A percentile compares a stretch with the other conserved stretches of the same genome.
Evolutionary conservation across 306 rosid species (phyloP).

Genomic region (Spatholobus suberectus): DNA sequence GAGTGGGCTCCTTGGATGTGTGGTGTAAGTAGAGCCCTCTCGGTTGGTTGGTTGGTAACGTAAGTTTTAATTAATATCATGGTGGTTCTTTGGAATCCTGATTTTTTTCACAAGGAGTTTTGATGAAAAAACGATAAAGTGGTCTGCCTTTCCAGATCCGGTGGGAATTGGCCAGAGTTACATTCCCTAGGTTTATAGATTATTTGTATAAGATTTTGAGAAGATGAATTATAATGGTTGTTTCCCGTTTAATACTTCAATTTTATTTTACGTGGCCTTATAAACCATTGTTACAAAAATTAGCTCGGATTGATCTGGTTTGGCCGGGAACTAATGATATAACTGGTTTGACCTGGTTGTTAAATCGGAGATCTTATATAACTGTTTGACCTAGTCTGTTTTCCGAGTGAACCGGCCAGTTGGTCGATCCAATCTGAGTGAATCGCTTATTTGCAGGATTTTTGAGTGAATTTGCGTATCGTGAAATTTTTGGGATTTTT

Average conservation of each 20-base stretch:
- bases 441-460: too few species aligned
- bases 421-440: too few species aligned
- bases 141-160: conserved; percentile 23
- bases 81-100: conserved; percentile 51
- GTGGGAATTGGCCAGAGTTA: conserved; percentile 32
- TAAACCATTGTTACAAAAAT: neutral
- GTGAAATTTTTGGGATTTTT: too few species aligned
- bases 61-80: conserved; percentile 42
- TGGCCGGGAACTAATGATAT: too few species aligned
- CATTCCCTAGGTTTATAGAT: conserved; percentile 29
- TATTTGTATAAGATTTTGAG: conserved; percentile 35
- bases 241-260: neutral
- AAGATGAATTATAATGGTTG: neutral
- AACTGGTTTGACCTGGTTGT: neutral
- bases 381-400: too few species aligned
- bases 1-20: conserved; percentile 26
- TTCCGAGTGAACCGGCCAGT: too few species aligned
- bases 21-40: conserved; percentile 21
- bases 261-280: neutral
- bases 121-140: conserved; percentile 46
- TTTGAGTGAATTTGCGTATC: too few species aligned
- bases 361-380: too few species aligned
- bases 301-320: neutral
- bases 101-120: conserved; percentile 46
- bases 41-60: conserved; percentile 18